A percentile compares a stretch with the other conserved stretches of the same genome.
Evolutionary conservation across 805 yeast genomes (phyloP).

Genomic region (Ogataea haglerorum): DNA sequence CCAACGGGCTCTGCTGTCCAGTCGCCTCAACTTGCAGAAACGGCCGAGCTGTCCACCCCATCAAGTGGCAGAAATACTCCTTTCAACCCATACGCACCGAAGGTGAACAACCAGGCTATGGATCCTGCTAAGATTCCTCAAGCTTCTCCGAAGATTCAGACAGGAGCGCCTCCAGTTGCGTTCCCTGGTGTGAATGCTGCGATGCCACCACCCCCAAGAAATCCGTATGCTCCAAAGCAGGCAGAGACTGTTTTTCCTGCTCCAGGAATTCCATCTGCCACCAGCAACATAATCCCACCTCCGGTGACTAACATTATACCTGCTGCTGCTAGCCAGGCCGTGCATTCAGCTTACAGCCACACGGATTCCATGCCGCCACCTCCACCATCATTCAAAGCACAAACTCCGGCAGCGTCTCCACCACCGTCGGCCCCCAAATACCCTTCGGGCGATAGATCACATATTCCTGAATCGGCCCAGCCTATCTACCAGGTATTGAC

Average conservation of each 20-base stretch:
- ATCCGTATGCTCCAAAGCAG: slow-evolving; percentile 35
- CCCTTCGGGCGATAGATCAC: slow-evolving; percentile 68
- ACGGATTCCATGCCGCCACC: slow-evolving; percentile 22
- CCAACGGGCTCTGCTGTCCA: slow-evolving; percentile 16
- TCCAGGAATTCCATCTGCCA: slow-evolving; percentile 19
- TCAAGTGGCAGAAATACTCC: slow-evolving; percentile 13
- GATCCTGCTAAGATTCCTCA: slow-evolving; percentile 28
- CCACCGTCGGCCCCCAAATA: slow-evolving; percentile 23
- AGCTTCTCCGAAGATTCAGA: slow-evolving; percentile 14
- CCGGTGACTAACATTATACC: slow-evolving; percentile 2
- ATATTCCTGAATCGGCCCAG: slow-evolving; percentile 54
- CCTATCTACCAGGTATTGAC: slow-evolving; percentile 59
- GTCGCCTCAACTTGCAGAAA: slow-evolving; percentile 26
- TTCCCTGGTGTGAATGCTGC: slow-evolving; percentile 10
- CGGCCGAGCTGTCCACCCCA: slow-evolving; percentile 13
- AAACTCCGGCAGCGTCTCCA: slow-evolving; percentile 15
- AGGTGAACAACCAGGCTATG: slow-evolving; percentile 19
- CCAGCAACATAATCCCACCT: slow-evolving; percentile 10
- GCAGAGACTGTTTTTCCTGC: slow-evolving; percentile 5
- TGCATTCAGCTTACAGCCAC: slow-evolving; percentile 4
- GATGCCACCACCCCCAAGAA: slow-evolving; percentile 23
- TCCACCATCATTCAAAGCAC: slow-evolving; percentile 16
- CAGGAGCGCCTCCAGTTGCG: slow-evolving; percentile 6
- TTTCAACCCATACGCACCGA: slow-evolving; percentile 37
- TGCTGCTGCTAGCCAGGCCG: slow-evolving; percentile 1